These are phyloP conservation scores for Melanogaster broomeanus DNA, from an alignment of 768 basidiomycete species.

Conservation along the genomic window DNA sequence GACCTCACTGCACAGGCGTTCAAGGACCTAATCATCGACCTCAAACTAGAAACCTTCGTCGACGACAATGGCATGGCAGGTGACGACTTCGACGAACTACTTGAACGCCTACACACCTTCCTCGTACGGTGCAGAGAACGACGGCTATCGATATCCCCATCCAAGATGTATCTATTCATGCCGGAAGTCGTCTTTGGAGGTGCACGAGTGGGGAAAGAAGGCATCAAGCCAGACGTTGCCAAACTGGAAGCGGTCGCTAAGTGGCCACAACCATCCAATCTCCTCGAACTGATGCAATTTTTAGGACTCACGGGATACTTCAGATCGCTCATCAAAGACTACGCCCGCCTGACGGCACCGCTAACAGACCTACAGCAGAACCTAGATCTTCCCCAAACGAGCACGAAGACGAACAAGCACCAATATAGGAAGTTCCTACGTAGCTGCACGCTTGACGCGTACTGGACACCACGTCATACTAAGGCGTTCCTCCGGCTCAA, in stretches of 20 bases:
- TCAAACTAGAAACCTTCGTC: conserved; percentile 36
- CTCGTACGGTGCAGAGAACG: conserved; percentile 19
- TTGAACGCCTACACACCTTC: conserved; percentile 31
- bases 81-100: conserved; percentile 31
- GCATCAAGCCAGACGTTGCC: conserved; percentile 1
- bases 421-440: conserved; percentile 27
- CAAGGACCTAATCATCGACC: conserved; percentile 25
- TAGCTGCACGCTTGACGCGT: conserved; percentile 9
- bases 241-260: conserved; percentile 8
- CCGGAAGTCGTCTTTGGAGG: background rate
- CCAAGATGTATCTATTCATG: conserved; percentile 10
- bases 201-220: background rate
- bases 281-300: conserved; percentile 1
- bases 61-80: conserved; percentile 39
- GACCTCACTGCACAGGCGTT: conserved; percentile 26
- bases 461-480: conserved; percentile 23
- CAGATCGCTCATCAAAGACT: conserved; percentile 8
- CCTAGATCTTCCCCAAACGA: background rate
- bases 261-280: conserved; percentile 5
- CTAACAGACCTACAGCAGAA: conserved; percentile 1
- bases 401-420: background rate
- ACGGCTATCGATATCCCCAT: conserved; percentile 15
- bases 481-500: conserved; percentile 35
- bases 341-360: background rate
- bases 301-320: conserved; percentile 10